These are phyloP conservation scores for Circinella umbellata DNA, from an alignment of 371 early-diverging fungal species.

Conservation along the genomic window DNA sequence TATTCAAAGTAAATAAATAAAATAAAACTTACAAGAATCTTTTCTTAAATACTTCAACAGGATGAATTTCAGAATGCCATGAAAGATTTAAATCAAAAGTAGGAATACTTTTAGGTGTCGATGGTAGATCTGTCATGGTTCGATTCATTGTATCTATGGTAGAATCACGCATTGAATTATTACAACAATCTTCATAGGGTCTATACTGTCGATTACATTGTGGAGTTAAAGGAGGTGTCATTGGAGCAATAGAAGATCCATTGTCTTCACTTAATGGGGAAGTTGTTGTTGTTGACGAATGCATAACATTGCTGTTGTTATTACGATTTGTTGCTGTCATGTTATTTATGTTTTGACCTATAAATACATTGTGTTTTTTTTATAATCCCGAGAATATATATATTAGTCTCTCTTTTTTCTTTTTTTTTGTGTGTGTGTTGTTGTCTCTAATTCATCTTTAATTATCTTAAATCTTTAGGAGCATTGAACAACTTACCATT, in stretches of 20 bases:
- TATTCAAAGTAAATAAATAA: too few species aligned
- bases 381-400: not conserved
- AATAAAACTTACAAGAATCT: conserved; percentile 14
- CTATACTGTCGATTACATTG: conserved; percentile 6
- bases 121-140: conserved; percentile 28
- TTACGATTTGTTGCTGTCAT: too few species aligned
- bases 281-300: too few species aligned
- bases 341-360: too few species aligned
- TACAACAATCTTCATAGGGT: conserved; percentile 17
- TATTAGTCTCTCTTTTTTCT: too few species aligned
- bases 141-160: conserved; percentile 37
- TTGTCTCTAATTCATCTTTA: too few species aligned
- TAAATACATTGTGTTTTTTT: not conserved
- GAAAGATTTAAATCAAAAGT: conserved; percentile 29
- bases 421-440: too few species aligned
- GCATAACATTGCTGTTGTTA: too few species aligned
- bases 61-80: conserved; percentile 21
- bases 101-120: conserved; percentile 37
- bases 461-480: too few species aligned
- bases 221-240: conserved; percentile 41
- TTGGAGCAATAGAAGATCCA: conserved; percentile 25
- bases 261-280: conserved; percentile 13
- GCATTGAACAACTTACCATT: not conserved
- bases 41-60: conserved; percentile 11
- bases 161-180: conserved; percentile 31